Evolutionary conservation across 2,329 filamentous ascomycete species (phyloP), one percentile per base, ranked within the genome.

Genomic region (Cucurbitaria berberidis): DNA sequence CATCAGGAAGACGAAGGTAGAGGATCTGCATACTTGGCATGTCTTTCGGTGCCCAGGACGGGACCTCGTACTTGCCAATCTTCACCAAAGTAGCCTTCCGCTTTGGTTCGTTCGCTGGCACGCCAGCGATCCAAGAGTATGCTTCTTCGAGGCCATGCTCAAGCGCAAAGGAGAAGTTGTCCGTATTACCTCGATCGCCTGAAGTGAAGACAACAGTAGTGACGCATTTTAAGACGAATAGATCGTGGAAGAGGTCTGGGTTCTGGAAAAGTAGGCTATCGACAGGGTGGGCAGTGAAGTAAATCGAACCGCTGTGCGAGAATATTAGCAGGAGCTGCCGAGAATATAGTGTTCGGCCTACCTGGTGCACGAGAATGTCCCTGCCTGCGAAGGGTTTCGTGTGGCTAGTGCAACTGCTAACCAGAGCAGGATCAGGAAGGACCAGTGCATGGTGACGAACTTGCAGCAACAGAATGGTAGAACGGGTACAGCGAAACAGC

Each of bases 191-290:
- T 16, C 60, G 63, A 43, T 66, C 59, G 21, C 65, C 63, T 6
- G 68, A 54, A 16, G 64, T 68, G 54, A 71, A 62, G 15, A 68
- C 46, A 5, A 72, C 53, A 0, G 60, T 55, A 3, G 63, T 69
- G 30, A 67, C 48, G 35, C 67, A 71, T 45, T 63, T 69, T 55
- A 57, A 65, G 19, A 64, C 62, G 39, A 62, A 59, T 32, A 72
- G 47, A 30, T 71, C 68, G 29, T 67, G 67, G 40, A 59, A 62
- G 35, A 72, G 59, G 24, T 70, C 63, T 2, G 69, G 68, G 22
- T 63, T 69, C 34, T 69, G 66, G 48, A 63, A 72, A 21, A 72
- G 59, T 1, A 70, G 44, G 35, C 48, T 54, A 39, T 71, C 69
- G 27, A 59, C 56, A 16, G 66, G 65, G 27, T 70, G 64, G 0